These are phyloP conservation scores for Gracilaria gracilis DNA, from an alignment of 23 red algal species.

Conservation along the genomic window DNA sequence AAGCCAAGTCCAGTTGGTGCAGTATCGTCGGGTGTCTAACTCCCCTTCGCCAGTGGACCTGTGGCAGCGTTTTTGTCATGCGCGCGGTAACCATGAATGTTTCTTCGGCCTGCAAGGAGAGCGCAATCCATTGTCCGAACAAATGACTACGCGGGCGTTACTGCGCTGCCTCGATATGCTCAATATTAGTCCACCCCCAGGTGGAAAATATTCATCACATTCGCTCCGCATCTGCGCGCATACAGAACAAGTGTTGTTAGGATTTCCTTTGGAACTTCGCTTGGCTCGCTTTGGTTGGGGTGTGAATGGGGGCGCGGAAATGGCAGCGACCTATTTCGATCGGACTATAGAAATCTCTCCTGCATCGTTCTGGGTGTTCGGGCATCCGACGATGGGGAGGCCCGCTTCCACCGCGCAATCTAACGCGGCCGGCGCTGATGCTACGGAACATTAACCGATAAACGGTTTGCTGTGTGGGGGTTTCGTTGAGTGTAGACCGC, in stretches of 20 bases:
- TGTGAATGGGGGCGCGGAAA: neutral
- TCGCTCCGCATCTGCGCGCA: conserved; percentile 20
- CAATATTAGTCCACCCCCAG: neutral
- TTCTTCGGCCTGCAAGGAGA: too few species aligned
- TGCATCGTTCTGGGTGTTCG: conserved; percentile 49
- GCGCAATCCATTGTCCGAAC: too few species aligned
- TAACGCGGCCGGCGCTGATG: too few species aligned
- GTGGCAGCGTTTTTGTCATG: conserved; percentile 21
- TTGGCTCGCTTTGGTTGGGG: conserved; percentile 43
- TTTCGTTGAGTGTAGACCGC: too few species aligned
- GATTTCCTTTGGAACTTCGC: conserved; percentile 11
- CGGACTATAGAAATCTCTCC: neutral
- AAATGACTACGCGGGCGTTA: neutral
- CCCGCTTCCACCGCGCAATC: too few species aligned
- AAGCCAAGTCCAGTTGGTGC: neutral
- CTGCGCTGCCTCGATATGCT: neutral
- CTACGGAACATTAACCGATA: too few species aligned
- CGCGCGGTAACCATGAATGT: neutral
- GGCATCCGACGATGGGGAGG: too few species aligned
- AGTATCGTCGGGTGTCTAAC: neutral
- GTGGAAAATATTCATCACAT: conserved; percentile 29
- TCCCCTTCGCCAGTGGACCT: conserved; percentile 10
- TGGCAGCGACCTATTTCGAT: conserved; percentile 36
- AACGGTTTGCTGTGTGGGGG: too few species aligned
- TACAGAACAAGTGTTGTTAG: conserved; percentile 37